Conservation (phyloP, 2,329 filamentous ascomycete genomes). For the Fusarium buharicum region DNA sequence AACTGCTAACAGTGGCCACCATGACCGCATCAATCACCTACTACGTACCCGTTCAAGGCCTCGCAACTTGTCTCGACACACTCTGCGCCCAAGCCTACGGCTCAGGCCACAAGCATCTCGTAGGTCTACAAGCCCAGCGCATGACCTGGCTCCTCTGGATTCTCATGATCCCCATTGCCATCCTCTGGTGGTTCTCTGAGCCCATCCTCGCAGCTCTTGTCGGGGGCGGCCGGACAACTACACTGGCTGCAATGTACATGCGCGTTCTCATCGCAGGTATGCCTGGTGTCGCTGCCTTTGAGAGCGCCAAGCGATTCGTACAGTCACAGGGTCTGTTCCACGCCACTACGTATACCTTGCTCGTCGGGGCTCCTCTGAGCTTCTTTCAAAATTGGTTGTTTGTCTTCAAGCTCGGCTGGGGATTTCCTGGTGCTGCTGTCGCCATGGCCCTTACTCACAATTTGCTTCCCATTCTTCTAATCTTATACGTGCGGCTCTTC, state of each 20-base stretch:
- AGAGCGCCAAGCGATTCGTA: constrained; percentile 79
- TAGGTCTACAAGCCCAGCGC: constrained; percentile 81
- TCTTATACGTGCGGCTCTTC: constrained; percentile 77
- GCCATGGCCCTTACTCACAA: constrained; percentile 81
- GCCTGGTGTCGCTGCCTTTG: constrained; percentile 78
- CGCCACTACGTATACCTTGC: constrained; percentile 77
- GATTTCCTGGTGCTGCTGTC: constrained; percentile 81
- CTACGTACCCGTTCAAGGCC: constrained; percentile 78
- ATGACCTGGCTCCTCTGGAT: constrained; percentile 80
- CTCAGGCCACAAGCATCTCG: constrained; percentile 84
- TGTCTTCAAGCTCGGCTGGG: constrained; percentile 73
- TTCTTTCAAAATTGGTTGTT: constrained; percentile 79
- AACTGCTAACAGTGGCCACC: constrained; percentile 53
- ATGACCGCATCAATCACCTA: constrained; percentile 84
- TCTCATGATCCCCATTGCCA: constrained; percentile 74
- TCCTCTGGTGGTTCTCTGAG: constrained; percentile 75
- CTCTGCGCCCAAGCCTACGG: constrained; percentile 93
- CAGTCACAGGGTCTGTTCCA: constrained; percentile 83
- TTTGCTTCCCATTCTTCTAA: constrained; percentile 75
- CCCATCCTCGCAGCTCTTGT: constrained; percentile 63
- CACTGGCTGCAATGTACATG: constrained; percentile 76
- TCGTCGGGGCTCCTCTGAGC: constrained; percentile 79
- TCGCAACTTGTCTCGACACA: constrained; percentile 88
- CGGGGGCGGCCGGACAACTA: constrained; percentile 64
- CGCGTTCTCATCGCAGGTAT: constrained; percentile 75